A percentile compares a stretch with the other conserved stretches of the same genome.
Conservation (phyloP, 1,284 basidiomycete species). For the Rhodotorula sp. region DNA sequence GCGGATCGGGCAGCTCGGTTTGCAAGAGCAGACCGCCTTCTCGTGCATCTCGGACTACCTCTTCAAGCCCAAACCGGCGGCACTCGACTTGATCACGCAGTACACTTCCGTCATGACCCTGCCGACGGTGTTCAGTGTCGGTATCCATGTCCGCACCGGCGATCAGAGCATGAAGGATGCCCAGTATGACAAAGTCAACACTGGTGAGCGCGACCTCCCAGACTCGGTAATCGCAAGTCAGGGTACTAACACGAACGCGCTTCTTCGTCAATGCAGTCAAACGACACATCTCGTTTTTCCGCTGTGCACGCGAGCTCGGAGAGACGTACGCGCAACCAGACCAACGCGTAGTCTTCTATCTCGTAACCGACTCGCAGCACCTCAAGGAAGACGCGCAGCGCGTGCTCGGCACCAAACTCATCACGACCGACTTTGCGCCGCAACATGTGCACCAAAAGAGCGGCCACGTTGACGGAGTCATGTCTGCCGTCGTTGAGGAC, state of each 20-base stretch:
- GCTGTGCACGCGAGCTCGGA: slow-evolving; percentile 30
- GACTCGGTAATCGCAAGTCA: too few relatives aligned
- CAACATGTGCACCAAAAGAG: slow-evolving; percentile 28
- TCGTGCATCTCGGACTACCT: slow-evolving; percentile 35
- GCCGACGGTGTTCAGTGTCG: slow-evolving; percentile 27
- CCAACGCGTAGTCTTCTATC: slow-evolving; percentile 30
- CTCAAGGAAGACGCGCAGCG: slow-evolving; percentile 29
- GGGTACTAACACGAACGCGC: too few relatives aligned
- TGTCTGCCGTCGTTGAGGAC: slow-evolving; percentile 30
- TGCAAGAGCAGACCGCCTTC: slow-evolving; percentile 24
- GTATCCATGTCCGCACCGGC: slow-evolving; percentile 35
- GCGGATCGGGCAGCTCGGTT: slow-evolving; percentile 18
- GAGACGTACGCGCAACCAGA: slow-evolving; percentile 22
- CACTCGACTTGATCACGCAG: slow-evolving; percentile 28
- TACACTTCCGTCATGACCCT: slow-evolving; percentile 25
- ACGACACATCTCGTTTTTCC: slow-evolving; percentile 30
- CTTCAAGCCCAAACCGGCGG: slow-evolving; percentile 31
- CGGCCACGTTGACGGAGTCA: slow-evolving; percentile 25
- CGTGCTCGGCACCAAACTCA: slow-evolving; percentile 19
- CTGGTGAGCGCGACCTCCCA: slow-evolving; percentile 8
- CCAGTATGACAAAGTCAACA: slow-evolving; percentile 30
- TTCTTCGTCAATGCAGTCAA: slow-evolving; percentile 12
- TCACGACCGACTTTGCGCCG: slow-evolving; percentile 25
- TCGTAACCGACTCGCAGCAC: slow-evolving; percentile 26
- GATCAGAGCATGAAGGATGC: slow-evolving; percentile 31